Conservation (phyloP, 169 alveolate genomes). For the Eimeria zaria region DNA sequence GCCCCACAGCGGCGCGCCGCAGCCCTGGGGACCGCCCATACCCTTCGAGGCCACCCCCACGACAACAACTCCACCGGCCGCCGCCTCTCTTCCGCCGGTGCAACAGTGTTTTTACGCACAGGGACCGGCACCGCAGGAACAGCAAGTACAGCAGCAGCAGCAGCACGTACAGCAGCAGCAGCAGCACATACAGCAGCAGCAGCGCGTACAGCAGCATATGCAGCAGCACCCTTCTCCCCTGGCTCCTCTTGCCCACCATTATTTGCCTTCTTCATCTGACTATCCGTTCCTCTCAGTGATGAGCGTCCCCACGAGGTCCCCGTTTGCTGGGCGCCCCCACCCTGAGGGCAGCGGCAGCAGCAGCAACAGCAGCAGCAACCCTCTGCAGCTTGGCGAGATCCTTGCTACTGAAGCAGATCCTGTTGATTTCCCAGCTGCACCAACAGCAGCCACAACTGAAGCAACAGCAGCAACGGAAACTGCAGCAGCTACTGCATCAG, state of each 20-base stretch:
- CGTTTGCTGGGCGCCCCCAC: conserved; percentile 34
- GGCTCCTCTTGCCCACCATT: conserved; percentile 24
- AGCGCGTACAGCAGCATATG: conserved; percentile 26
- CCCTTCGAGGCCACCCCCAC: conserved; percentile 34
- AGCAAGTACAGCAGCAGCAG: conserved; percentile 41
- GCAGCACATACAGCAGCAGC: conserved; percentile 40
- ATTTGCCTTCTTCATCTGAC: conserved; percentile 12
- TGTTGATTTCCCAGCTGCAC: conserved; percentile 42
- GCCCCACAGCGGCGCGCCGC: conserved; percentile 29
- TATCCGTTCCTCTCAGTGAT: conserved; percentile 30
- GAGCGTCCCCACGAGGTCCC: conserved; percentile 68
- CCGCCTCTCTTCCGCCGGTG: conserved; percentile 34
- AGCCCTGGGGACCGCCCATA: conserved; percentile 22
- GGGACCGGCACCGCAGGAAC: conserved; percentile 5
- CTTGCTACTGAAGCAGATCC: conserved; percentile 15
- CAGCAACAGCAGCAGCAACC: conserved; percentile 32
- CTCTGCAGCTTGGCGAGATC: conserved; percentile 34
- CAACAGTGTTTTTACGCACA: conserved; percentile 55
- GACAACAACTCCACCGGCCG: neutral
- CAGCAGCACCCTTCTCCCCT: conserved; percentile 41
- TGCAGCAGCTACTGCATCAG: conserved; percentile 2
- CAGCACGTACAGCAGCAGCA: conserved; percentile 58
- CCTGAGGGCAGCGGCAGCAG: conserved; percentile 8
- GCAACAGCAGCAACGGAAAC: neutral
- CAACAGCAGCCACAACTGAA: conserved; percentile 9